Base-by-base conservation (phyloP, 257 asterid species). In the Solanum bulbocastanum region DNA sequence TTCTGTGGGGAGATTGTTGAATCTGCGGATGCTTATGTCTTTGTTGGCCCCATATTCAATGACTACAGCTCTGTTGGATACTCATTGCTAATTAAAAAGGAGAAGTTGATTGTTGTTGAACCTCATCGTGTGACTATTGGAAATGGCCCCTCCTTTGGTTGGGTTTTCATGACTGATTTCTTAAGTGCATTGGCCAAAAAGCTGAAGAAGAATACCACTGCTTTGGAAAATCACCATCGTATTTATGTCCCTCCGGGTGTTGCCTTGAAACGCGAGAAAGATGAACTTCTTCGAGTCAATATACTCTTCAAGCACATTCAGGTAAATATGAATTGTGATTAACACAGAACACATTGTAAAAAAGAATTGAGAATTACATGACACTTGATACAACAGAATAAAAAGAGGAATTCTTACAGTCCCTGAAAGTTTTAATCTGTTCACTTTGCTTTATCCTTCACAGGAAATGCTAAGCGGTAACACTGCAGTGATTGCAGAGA, bases 11-110 rank as follows among this genome's bases (percentile, higher is more conserved):
- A 90, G 90, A 87, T 87, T 27, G 88, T 90, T 33, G 91, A 90
- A 81, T 90, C 91, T 58, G 90, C 91, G 18, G 91, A 90, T 87
- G 91, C 91, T 85, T 90, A 90, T 87, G 86, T 90, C 37, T 88
- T 90, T 86, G 90, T 88, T 74, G 91, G 91, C 13, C 91, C 91
- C 4, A 90, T 90, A 86, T 90, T 90, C 81, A 90, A 90, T 86
- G 91, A 90, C 83, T 90, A 88, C 85, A 90, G 91, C 85, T 90
- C 91, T 7, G 90, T 88, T 16, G 91, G 91, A 83, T 90, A 90
- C 75, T 90, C 91, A 5, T 83, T 90, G 85, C 85, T 90, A 86
- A 90, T 90, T 78, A 86, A 90, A 30, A 90, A 86, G 36, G 91
- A 90, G 85, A 90, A 90, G 74, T 73, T 87, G 32, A 88, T 90